A percentile compares a stretch with the other conserved stretches of the same genome.
Conservation (phyloP, 371 early-diverging fungal species). For the Mucor lusitanicus region DNA sequence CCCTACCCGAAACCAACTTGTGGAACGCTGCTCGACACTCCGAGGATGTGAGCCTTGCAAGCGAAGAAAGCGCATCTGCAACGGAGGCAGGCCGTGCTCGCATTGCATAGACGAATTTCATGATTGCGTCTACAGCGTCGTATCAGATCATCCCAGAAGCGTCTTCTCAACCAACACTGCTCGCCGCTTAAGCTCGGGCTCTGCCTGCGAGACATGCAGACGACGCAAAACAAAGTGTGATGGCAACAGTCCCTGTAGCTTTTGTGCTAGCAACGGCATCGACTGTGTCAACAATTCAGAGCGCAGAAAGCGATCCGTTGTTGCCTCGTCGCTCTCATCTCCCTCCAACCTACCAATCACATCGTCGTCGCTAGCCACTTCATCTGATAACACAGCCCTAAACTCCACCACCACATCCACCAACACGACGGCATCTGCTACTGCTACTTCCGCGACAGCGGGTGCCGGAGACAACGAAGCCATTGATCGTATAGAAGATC, state of each 20-base stretch:
- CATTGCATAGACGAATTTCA: conserved; percentile 24
- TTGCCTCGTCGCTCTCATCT: conserved; percentile 5
- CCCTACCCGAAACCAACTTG: conserved; percentile 26
- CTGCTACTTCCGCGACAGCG: neutral
- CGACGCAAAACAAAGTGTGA: conserved; percentile 57
- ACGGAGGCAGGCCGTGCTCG: conserved; percentile 29
- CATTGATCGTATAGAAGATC: conserved; percentile 44
- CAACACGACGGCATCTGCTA: neutral
- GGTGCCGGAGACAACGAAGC: conserved; percentile 26
- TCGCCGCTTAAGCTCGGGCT: conserved; percentile 49
- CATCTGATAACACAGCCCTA: neutral
- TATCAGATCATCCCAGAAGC: conserved; percentile 32
- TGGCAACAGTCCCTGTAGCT: conserved; percentile 50
- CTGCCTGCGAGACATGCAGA: conserved; percentile 55
- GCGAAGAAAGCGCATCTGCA: conserved; percentile 28
- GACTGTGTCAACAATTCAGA: conserved; percentile 39
- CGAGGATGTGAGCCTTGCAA: conserved; percentile 35
- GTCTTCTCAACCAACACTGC: conserved; percentile 39
- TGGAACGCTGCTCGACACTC: conserved; percentile 27
- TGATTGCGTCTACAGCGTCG: conserved; percentile 34
- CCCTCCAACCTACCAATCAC: conserved; percentile 1
- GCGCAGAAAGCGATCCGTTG: conserved; percentile 23
- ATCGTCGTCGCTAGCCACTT: neutral
- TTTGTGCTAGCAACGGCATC: conserved; percentile 38
- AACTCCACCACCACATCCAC: neutral